These are phyloP conservation scores for Spinacia oleracea DNA, from an alignment of 179 eudicot genomes.

Conservation along the genomic window DNA sequence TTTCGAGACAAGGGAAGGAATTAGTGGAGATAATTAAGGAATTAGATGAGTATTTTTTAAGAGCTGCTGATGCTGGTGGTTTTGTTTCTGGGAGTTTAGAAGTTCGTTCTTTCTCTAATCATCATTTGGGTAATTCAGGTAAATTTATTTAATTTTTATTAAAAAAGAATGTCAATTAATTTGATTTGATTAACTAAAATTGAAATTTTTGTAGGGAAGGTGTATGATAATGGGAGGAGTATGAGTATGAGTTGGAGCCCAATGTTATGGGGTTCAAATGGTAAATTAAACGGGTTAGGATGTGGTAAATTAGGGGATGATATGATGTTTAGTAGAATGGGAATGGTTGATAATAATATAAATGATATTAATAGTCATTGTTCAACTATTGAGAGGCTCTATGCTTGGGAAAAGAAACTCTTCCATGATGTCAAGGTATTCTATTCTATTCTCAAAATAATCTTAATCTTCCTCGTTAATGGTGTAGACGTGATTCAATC, in stretches of 20 bases:
- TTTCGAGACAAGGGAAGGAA: constrained; percentile 62
- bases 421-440: constrained; percentile 84
- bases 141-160: background rate
- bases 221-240: constrained; percentile 57
- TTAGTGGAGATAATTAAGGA: constrained; percentile 87
- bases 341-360: constrained; percentile 23
- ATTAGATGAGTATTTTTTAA: constrained; percentile 79
- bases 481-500: background rate
- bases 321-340: constrained; percentile 29
- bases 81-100: constrained; percentile 59
- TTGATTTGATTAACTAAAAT: background rate
- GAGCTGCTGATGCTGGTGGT: constrained; percentile 73
- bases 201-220: constrained; percentile 33
- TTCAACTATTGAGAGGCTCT: constrained; percentile 81
- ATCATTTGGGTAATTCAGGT: constrained; percentile 24
- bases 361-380: constrained; percentile 49
- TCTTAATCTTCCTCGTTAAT: too few relatives aligned
- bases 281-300: constrained; percentile 53
- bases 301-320: constrained; percentile 53
- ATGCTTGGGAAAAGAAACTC: constrained; percentile 97
- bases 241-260: constrained; percentile 64
- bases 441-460: background rate
- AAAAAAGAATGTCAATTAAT: background rate
- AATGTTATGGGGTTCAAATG: constrained; percentile 49
- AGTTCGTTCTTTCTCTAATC: constrained; percentile 40